Evolutionary conservation across 176 grass and related monocot species (phyloP), one percentile per base, ranked within the genome.

Genomic region (Oryza glaberrima): DNA sequence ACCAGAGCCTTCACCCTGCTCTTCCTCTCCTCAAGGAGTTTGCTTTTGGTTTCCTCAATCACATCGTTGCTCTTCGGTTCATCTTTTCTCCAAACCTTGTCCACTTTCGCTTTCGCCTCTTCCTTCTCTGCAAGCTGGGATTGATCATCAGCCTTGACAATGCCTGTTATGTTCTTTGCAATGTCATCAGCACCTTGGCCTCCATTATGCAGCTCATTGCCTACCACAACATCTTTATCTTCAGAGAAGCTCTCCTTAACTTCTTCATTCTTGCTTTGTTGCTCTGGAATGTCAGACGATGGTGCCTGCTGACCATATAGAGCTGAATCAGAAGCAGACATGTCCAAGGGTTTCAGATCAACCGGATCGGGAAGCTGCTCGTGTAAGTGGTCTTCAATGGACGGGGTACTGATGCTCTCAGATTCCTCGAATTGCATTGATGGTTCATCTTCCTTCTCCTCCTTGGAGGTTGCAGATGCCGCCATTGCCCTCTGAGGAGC

Each of bases 1-100:
- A 93, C 91, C 78, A 96, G 88, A 17, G 94, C 94, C 66, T 87
- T 89, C n/a, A 96, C 91, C 81, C 92, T 91, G 88, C 89, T 96
- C 82, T 88, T 91, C 80, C 94, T 91, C 91, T 82, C 81, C 83
- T 69, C 89, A 20, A 96, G 71, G 15, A 96, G 94, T 78, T 94
- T 96, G 82, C 72, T 91, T 73, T 90, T 93, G 30, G 89, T 77
- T 73, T 91, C 84, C 75, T 93, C 94, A 34, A 96, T 91, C 38
- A 90, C 51, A 5, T 93, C 87, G 34, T 96, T 96, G 49, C 87
- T 83, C 56, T 81, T 93, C 3, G 76, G 76, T n/a, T 79, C 91
- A 32, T 89, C 87, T 71, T 89, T 89, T 77, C 73, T 89, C 84
- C 87, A 84, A 30, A 48, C 16, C 67, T 47, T 82, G 65, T 87